Conservation (phyloP, 2,329 filamentous ascomycete species). For the Hymenoscyphus occultus region DNA sequence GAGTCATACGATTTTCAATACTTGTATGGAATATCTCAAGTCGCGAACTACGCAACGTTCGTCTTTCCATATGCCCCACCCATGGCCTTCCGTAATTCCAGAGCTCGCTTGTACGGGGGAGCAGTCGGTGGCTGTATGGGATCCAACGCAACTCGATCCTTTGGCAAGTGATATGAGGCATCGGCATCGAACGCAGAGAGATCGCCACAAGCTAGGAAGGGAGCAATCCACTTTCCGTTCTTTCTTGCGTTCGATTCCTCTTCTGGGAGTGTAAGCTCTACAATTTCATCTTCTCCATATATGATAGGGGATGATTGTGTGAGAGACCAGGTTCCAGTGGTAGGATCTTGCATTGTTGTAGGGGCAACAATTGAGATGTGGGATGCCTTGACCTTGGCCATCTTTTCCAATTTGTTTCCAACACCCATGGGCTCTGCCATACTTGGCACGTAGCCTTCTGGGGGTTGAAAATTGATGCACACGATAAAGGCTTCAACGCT, state of each 20-base stretch:
- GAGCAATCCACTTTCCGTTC: slow-evolving; percentile 75
- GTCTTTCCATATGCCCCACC: slow-evolving; percentile 58
- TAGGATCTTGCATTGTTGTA: slow-evolving; percentile 45
- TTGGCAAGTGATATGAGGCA: slow-evolving; percentile 86
- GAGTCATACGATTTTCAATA: neutral
- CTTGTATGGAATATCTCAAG: neutral
- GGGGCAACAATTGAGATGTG: slow-evolving; percentile 43
- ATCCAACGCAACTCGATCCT: slow-evolving; percentile 81
- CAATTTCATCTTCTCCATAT: slow-evolving; percentile 26
- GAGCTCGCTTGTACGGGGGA: slow-evolving; percentile 86
- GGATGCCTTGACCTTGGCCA: slow-evolving; percentile 45
- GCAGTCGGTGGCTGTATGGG: slow-evolving; percentile 94
- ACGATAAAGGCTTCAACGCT: slow-evolving; percentile 97
- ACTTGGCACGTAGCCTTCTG: slow-evolving; percentile 70
- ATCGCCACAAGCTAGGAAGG: slow-evolving; percentile 96
- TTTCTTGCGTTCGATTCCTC: slow-evolving; percentile 41
- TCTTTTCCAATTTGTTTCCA: slow-evolving; percentile 50
- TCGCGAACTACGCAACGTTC: slow-evolving; percentile 14
- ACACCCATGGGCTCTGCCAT: slow-evolving; percentile 72
- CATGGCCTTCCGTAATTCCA: slow-evolving; percentile 75
- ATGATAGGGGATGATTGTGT: slow-evolving; percentile 9
- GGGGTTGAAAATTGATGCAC: slow-evolving; percentile 83
- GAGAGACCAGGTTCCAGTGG: slow-evolving; percentile 44
- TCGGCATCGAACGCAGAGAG: slow-evolving; percentile 93
- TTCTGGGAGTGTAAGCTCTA: slow-evolving; percentile 31